Conservation (phyloP, 805 yeast genomes). For the Candida boleticola region DNA sequence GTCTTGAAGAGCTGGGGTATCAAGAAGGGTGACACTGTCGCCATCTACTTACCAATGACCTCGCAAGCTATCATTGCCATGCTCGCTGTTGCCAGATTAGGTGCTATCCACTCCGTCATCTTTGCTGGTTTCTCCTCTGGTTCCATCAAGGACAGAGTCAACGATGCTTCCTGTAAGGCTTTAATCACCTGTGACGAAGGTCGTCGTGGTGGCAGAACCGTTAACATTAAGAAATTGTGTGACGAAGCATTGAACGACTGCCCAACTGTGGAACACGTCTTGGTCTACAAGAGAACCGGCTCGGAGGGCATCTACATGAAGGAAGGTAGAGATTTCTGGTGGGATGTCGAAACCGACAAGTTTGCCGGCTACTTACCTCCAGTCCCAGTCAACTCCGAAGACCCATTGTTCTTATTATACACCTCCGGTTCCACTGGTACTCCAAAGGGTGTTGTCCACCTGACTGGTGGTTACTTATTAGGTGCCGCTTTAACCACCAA, state of each 20-base stretch:
- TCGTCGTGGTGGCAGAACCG: constrained; percentile 77
- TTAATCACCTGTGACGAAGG: constrained; percentile 82
- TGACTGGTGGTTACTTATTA: constrained; percentile 76
- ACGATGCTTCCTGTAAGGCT: constrained; percentile 67
- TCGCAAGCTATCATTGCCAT: constrained; percentile 75
- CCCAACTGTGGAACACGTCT: constrained; percentile 65
- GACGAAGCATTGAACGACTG: constrained; percentile 73
- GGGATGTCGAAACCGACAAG: constrained; percentile 69
- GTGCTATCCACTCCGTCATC: constrained; percentile 82
- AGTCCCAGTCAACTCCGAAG: constrained; percentile 73
- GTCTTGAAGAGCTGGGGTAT: constrained; percentile 66
- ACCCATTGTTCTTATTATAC: constrained; percentile 75
- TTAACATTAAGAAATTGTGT: constrained; percentile 76
- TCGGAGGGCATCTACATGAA: constrained; percentile 49
- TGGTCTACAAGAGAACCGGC: constrained; percentile 75
- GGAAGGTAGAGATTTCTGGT: constrained; percentile 67
- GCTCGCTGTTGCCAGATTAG: constrained; percentile 75
- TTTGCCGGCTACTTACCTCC: constrained; percentile 72
- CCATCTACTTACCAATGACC: constrained; percentile 84
- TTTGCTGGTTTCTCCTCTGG: constrained; percentile 83
- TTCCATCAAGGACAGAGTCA: constrained; percentile 67
- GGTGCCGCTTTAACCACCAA: constrained; percentile 73
- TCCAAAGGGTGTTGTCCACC: constrained; percentile 83
- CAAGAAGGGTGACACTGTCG: constrained; percentile 80
- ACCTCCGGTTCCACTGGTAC: constrained; percentile 88